phyloP scores from a whole-genome alignment of 1,139 yeast genomes.

The Saccharomyces hybrid region DNA sequence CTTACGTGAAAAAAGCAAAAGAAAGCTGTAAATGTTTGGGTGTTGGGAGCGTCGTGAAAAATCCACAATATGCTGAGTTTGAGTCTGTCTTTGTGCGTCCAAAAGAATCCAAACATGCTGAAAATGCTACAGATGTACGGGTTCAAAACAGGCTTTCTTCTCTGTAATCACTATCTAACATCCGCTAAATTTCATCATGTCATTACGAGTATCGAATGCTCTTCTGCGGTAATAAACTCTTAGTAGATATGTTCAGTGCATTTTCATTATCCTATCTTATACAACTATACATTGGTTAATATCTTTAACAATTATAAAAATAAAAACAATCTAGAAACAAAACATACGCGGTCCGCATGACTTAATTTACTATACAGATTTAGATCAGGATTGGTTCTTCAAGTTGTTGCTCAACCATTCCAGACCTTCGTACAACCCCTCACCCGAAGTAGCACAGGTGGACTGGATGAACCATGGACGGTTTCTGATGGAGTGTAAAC shows the following conservation, averaged over 20 bases:
- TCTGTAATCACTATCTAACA: not conserved
- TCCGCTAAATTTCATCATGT: not conserved
- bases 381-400: no score
- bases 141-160: not conserved
- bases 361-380: constrained; percentile 36
- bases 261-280: not conserved
- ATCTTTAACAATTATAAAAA: not conserved
- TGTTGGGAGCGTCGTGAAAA: not conserved
- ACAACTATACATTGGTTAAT: not conserved
- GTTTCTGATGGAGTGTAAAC: no score
- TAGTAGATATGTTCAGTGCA: not conserved
- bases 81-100: not conserved
- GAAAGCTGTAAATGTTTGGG: not conserved
- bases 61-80: not conserved
- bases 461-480: no score
- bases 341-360: not conserved
- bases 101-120: not conserved
- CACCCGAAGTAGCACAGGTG: no score
- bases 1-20: not conserved
- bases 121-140: not conserved
- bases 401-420: no score
- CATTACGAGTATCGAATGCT: not conserved
- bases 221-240: not conserved
- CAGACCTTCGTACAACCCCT: no score
- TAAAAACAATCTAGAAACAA: not conserved